These are phyloP conservation scores for Fennellomyces sp. DNA, from an alignment of 371 early-diverging fungal genomes.

Conservation along the genomic window DNA sequence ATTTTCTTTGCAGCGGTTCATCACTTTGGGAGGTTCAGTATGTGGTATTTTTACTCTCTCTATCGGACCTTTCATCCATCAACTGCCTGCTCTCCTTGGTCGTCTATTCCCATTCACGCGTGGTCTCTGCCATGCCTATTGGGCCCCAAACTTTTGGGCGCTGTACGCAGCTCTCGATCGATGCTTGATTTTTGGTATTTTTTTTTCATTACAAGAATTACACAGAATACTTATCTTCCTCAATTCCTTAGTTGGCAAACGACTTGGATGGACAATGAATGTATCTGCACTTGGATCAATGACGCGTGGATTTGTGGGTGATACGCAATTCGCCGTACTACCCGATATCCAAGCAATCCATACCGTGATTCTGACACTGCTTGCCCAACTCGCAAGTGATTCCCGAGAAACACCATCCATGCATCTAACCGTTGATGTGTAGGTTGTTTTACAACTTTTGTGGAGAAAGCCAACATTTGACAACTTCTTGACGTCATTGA, in stretches of 20 bases:
- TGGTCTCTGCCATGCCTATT: constrained; percentile 94
- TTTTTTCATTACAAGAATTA: not conserved
- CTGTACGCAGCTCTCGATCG: constrained; percentile 88
- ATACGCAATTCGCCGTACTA: constrained; percentile 82
- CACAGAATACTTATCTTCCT: no score
- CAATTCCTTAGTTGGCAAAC: constrained; percentile 31
- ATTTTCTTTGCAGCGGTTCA: constrained; percentile 49
- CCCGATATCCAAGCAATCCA: constrained; percentile 74
- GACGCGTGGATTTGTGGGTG: constrained; percentile 94
- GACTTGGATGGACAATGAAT: constrained; percentile 46
- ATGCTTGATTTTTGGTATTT: constrained; percentile 55
- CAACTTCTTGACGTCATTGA: constrained; percentile 76
- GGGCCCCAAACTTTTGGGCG: constrained; percentile 99
- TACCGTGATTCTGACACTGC: constrained; percentile 79
- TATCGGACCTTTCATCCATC: constrained; percentile 82
- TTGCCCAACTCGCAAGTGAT: constrained; percentile 70
- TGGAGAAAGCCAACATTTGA: constrained; percentile 71
- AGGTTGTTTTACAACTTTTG: constrained; percentile 50
- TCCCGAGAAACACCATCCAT: not conserved
- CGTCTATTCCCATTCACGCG: constrained; percentile 96
- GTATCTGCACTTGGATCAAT: constrained; percentile 59
- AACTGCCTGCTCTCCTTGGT: constrained; percentile 75
- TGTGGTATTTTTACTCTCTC: constrained; percentile 74
- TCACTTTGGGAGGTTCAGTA: constrained; percentile 69
- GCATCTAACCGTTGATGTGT: no score